Evolutionary conservation across 352 stramenopile species (phyloP), one percentile per base, ranked within the genome.

Genomic region (Pythium vanterpoolii): DNA sequence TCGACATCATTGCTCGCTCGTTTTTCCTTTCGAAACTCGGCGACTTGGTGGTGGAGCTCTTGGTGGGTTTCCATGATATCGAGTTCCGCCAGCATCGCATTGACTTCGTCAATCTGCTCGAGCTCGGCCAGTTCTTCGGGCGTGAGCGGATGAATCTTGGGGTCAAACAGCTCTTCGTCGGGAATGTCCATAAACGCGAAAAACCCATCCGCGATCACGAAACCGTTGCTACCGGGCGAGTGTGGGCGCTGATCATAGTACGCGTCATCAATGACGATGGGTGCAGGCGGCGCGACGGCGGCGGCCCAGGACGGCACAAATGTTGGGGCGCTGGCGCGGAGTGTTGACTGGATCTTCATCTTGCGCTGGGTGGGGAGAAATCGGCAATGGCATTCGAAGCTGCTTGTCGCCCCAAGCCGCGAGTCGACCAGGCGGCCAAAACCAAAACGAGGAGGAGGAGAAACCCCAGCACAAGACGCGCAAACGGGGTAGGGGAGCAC

Each of bases 31-130:
- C 73, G 79, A 60, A 79, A 79, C 64, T 87, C 68, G 43, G 59
- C 69, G 23, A 86, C 63, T 59, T 80, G 76, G 62, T 79, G 62
- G 57, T 84, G 75, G 48, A 89, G 64, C 54, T 92, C 83, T 54
- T 92, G 68, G 59, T 87, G 83, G 30, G 71, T 85, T 67, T 92
- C 83, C 76, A 92, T 80, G 48, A 92, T 58, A 18, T 90, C 83
- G 58, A 92, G 60, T 63, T 92, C 83, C 13, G 80, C 83, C 40
- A 92, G 69, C 55, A 92, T 77, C 59, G 77, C 77, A 55, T 92
- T 92, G 47, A 92, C 72, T 68, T 90, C 79, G 48, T 92, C 83
- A 47, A 92, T 74, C 63, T 89, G 78, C 54, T 90, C 83, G 55
- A 92, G 62, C 47, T 92, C 83, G 28, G 64, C 58, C 43, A 90